Percentiles rank a stretch among this genome's conserved stretches.
Conservation (phyloP, 2,329 filamentous ascomycete genomes). For the Fusarium albosuccineum region DNA sequence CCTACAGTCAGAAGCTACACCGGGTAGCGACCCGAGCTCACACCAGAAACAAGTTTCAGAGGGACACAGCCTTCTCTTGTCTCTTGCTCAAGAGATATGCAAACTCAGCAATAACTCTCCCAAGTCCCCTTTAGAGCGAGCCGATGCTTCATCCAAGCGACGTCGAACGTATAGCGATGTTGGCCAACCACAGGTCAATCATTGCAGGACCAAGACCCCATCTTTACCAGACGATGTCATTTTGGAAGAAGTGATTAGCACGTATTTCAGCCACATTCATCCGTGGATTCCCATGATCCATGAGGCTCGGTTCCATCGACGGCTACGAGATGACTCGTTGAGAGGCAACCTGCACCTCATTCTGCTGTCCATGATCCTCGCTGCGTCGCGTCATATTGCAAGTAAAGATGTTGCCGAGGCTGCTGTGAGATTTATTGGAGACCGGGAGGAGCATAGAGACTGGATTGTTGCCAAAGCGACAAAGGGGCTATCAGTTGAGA, state of each 20-base stretch:
- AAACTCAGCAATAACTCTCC: neutral
- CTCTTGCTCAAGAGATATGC: slow-evolving; percentile 32
- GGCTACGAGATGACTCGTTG: slow-evolving; percentile 40
- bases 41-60: neutral
- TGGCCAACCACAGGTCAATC: neutral
- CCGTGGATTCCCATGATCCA: slow-evolving; percentile 57
- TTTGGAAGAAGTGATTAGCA: slow-evolving; percentile 45
- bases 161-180: slow-evolving; percentile 6
- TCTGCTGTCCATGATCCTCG: slow-evolving; percentile 51
- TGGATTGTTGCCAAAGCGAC: slow-evolving; percentile 44
- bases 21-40: neutral
- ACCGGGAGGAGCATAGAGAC: slow-evolving; percentile 14
- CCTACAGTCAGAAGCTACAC: neutral
- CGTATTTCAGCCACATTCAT: slow-evolving; percentile 54
- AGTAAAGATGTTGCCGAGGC: slow-evolving; percentile 34
- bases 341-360: slow-evolving; percentile 47
- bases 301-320: slow-evolving; percentile 46
- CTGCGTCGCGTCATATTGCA: slow-evolving; percentile 43
- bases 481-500: slow-evolving; percentile 52
- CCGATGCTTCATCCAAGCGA: slow-evolving; percentile 12
- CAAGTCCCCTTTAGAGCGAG: neutral
- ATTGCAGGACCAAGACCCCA: neutral
- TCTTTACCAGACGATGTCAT: slow-evolving; percentile 4
- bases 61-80: slow-evolving; percentile 9
- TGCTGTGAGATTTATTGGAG: neutral